Evolutionary conservation across 768 basidiomycete genomes (phyloP).

Genomic region (Steccherinum ochraceum): DNA sequence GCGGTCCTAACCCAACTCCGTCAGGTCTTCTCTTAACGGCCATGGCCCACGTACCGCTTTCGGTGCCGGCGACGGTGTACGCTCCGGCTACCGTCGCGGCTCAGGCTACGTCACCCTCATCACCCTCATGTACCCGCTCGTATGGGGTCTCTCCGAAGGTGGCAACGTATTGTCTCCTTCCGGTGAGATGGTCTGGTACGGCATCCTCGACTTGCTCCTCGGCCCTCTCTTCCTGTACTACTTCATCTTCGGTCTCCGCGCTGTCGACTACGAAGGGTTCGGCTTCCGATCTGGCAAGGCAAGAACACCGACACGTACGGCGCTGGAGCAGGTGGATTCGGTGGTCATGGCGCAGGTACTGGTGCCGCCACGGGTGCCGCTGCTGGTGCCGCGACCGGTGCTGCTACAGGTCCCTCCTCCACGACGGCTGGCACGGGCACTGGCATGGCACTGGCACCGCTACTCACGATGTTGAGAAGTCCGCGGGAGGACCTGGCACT

Average conservation of each 20-base stretch:
- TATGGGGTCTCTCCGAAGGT: slow-evolving; percentile 51
- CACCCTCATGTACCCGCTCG: slow-evolving; percentile 51
- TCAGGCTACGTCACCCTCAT: slow-evolving; percentile 42
- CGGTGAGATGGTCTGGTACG: slow-evolving; percentile 53
- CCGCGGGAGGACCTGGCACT: no score
- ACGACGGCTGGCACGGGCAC: background rate
- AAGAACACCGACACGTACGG: slow-evolving; percentile 18
- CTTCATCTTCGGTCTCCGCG: slow-evolving; percentile 18
- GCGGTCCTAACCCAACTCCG: background rate
- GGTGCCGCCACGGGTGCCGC: background rate
- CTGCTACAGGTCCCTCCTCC: no score
- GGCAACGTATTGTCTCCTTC: slow-evolving; percentile 42
- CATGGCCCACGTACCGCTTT: slow-evolving; percentile 24
- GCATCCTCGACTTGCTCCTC: slow-evolving; percentile 38
- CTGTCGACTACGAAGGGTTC: slow-evolving; percentile 23
- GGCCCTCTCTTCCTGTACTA: slow-evolving; percentile 33
- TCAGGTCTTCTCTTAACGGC: slow-evolving; percentile 17
- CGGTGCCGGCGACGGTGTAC: slow-evolving; percentile 18
- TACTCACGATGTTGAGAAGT: no score
- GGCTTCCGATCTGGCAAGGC: slow-evolving; percentile 25
- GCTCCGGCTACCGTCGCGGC: slow-evolving; percentile 23
- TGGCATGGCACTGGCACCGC: background rate
- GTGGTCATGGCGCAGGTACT: no score
- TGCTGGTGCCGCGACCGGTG: background rate
- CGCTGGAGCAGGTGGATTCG: background rate